A percentile compares a stretch with the other conserved stretches of the same genome.
phyloP scores from a whole-genome alignment of 805 yeast species.

The Pichia pseudocactophila region DNA sequence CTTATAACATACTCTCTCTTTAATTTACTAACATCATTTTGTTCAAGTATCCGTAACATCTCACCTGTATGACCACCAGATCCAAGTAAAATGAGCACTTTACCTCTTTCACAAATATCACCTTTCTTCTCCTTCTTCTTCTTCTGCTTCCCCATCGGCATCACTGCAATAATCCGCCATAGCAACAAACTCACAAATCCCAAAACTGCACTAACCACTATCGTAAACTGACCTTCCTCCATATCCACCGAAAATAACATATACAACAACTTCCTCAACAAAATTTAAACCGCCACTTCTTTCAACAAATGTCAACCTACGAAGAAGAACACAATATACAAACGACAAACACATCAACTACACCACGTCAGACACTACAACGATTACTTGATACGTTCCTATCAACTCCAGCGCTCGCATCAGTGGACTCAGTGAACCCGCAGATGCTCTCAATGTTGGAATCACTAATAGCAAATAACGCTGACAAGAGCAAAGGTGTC shows the following conservation, averaged over 20 bases:
- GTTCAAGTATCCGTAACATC: conserved; percentile 61
- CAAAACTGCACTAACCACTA: conserved; percentile 9
- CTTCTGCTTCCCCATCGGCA: neutral
- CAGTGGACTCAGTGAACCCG: neutral
- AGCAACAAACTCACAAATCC: neutral
- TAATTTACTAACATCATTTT: conserved; percentile 13
- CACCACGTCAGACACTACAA: conserved; percentile 10
- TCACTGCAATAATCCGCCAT: too few species aligned
- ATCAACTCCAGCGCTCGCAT: neutral
- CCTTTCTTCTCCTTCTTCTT: neutral
- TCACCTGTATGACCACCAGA: conserved; percentile 98
- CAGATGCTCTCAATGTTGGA: conserved; percentile 6
- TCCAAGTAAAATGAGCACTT: conserved; percentile 62
- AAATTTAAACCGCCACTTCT: too few species aligned
- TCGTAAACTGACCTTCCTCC: conserved; percentile 20
- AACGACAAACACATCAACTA: neutral
- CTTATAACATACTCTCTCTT: conserved; percentile 29
- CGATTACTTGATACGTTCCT: conserved; percentile 10
- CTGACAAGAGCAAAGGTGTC: conserved; percentile 38
- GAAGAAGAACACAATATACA: conserved; percentile 16
- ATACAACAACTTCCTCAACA: too few species aligned
- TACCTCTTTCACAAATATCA: neutral
- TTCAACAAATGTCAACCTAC: conserved; percentile 12
- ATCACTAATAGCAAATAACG: conserved; percentile 4
- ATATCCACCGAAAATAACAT: too few species aligned